These are phyloP conservation scores for Colletotrichum sp. DNA, from an alignment of 2,329 filamentous ascomycete genomes.

Conservation along the genomic window DNA sequence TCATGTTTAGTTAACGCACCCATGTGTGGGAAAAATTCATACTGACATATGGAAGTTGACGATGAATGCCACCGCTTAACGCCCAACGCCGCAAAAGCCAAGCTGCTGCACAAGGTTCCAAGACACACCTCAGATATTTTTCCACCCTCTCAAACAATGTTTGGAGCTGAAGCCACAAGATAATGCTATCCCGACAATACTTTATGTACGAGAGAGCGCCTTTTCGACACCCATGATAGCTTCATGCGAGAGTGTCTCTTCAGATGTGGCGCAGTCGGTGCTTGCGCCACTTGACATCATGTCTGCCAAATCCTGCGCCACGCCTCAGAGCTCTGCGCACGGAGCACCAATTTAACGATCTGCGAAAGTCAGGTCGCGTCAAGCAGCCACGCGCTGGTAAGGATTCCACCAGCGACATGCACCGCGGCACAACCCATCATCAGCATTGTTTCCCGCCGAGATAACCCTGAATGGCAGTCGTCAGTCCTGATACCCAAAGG, in stretches of 20 bases:
- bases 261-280: neutral
- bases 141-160: neutral
- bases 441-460: neutral
- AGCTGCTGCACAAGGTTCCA: neutral
- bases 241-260: neutral
- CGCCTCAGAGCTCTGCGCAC: neutral
- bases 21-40: neutral
- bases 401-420: neutral
- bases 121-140: neutral
- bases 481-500: neutral
- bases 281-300: neutral
- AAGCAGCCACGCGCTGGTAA: neutral
- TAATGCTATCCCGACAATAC: neutral
- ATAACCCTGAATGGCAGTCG: neutral
- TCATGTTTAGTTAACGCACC: neutral
- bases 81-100: neutral
- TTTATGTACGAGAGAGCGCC: neutral
- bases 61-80: neutral
- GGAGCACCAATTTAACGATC: neutral
- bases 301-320: neutral
- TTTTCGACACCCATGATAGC: neutral
- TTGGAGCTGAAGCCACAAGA: neutral
- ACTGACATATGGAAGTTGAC: neutral
- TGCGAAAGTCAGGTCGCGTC: neutral
- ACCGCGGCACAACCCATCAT: neutral